Base-by-base conservation (phyloP, 345 rosid genomes). In the Clausena lansium region DNA sequence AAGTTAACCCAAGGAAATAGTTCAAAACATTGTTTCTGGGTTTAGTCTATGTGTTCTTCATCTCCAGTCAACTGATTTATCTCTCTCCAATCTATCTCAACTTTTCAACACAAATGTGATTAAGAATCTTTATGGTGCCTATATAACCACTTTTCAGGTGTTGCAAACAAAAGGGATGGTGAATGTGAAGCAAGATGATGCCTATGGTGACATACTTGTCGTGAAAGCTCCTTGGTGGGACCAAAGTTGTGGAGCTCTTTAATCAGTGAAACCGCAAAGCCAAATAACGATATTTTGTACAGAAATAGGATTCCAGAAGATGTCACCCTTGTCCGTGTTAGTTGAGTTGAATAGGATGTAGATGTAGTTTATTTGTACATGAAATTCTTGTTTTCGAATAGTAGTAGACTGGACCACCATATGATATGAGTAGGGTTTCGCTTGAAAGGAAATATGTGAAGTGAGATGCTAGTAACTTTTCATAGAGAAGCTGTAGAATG, bases 121-220 rank as follows among this genome's bases (percentile, higher is more conserved):
- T 73, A 57, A 41, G 67, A 62, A 76, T 41, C 72, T 67, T 27
- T 28, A 28, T 45, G 61, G 36, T 67, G 39, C 20, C 6, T 36
- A 41, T 33, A 22, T 55, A 64, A 39, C 55, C 54, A 71, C 20
- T 74, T 54, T 84, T 83, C 87, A 96, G 99, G 97, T 90, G 65
- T 73, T 96, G 81, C 88, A 90, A 81, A 86, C 81, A 52, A 83
- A 78, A 83, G 94, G 92, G 33, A 83, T 54, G 72, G 85, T 93
- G 69, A 77, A 82, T 76, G 97, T 92, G 79, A 79, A 81, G 88
- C 97, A 93, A 81, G 90, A 84, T 24, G 76, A 67, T 50, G 85
- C 88, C 7, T 90, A 86, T 27, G 81, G 84, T n/a, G 91, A 90
- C 85, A 86, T 95, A 74, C 61, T 87, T 39, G 73, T 95, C 38